These are phyloP conservation scores for Umbelopsis ramanniana DNA, from an alignment of 192 early-diverging fungal species.

Conservation along the genomic window DNA sequence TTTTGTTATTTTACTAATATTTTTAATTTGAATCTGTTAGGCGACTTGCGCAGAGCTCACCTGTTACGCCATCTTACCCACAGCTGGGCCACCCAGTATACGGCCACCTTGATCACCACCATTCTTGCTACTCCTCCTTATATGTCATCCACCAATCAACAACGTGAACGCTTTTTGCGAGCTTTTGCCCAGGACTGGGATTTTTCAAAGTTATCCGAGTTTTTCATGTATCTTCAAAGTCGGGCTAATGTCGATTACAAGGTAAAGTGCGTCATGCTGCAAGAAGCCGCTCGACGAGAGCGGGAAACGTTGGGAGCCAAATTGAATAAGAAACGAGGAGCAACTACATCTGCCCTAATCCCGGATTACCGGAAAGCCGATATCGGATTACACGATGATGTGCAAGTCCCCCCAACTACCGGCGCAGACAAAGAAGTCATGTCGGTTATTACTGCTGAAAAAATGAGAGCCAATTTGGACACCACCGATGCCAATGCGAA, in stretches of 20 bases:
- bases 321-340: constrained; percentile 28
- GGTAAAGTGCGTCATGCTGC: constrained; percentile 45
- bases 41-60: constrained; percentile 51
- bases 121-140: constrained; percentile 47
- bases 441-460: background rate
- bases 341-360: background rate
- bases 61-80: constrained; percentile 52
- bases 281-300: constrained; percentile 44
- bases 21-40: constrained; percentile 11
- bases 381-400: background rate
- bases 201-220: constrained; percentile 65
- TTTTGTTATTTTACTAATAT: background rate
- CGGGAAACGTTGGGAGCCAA: constrained; percentile 38
- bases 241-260: constrained; percentile 51
- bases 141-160: constrained; percentile 25
- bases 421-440: background rate
- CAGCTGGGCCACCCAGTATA: constrained; percentile 59
- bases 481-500: background rate
- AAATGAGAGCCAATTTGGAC: constrained; percentile 5
- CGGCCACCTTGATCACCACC: constrained; percentile 50
- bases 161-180: constrained; percentile 50
- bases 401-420: background rate
- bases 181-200: constrained; percentile 65
- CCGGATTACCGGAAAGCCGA: constrained; percentile 9
- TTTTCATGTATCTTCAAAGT: constrained; percentile 64